These are phyloP conservation scores for Plasmodium berghei DNA, from an alignment of 169 alveolate genomes.

Conservation along the genomic window DNA sequence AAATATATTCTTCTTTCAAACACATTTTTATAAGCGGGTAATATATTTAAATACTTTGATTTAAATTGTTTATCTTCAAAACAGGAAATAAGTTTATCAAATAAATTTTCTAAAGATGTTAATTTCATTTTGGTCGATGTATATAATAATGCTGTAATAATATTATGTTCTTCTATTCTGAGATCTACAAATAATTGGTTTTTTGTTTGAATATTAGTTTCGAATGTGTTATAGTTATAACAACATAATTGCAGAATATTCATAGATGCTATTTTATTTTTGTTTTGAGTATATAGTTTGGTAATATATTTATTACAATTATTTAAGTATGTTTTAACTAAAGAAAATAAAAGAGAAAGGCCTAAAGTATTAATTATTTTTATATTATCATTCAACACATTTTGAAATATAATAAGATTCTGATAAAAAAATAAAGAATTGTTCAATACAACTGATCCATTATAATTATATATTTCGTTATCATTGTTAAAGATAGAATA, in stretches of 20 bases:
- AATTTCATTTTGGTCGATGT: slow-evolving; percentile 49
- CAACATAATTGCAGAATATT: slow-evolving; percentile 10
- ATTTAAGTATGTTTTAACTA: slow-evolving; percentile 18
- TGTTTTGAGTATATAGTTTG: slow-evolving; percentile 5
- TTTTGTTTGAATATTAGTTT: background rate
- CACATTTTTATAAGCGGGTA: slow-evolving; percentile 13
- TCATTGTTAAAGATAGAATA: background rate
- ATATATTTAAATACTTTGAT: slow-evolving; percentile 13
- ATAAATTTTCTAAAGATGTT: slow-evolving; percentile 24
- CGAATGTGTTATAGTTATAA: background rate
- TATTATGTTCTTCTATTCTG: slow-evolving; percentile 59
- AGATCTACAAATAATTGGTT: slow-evolving; percentile 26
- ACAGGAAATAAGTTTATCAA: slow-evolving; percentile 28
- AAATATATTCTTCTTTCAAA: slow-evolving; percentile 63
- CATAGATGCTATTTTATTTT: background rate
- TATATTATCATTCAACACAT: background rate
- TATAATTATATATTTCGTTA: background rate
- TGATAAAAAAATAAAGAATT: slow-evolving; percentile 56
- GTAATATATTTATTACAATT: slow-evolving; percentile 40
- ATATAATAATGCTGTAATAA: slow-evolving; percentile 46
- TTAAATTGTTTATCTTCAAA: slow-evolving; percentile 34
- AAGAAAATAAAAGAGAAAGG: slow-evolving; percentile 9
- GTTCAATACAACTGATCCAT: slow-evolving; percentile 40
- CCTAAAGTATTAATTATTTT: slow-evolving; percentile 4
- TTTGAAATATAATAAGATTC: slow-evolving; percentile 40